These are phyloP conservation scores for Graphium sp. DNA, from an alignment of 2,329 filamentous ascomycete genomes.

Conservation along the genomic window DNA sequence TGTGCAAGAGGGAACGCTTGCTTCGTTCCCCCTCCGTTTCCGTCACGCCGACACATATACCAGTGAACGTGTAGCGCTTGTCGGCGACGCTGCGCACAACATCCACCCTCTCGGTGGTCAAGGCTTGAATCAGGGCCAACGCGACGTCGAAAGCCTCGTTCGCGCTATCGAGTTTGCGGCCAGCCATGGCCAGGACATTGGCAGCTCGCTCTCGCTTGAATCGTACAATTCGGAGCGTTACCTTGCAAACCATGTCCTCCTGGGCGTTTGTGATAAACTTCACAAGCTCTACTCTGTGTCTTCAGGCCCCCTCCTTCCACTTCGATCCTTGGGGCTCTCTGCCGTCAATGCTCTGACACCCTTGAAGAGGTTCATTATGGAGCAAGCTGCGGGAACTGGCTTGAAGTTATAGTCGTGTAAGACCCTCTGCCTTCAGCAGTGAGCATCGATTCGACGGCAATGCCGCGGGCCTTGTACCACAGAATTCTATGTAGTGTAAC, in stretches of 20 bases:
- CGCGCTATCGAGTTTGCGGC: slow-evolving; percentile 62
- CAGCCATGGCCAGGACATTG: slow-evolving; percentile 73
- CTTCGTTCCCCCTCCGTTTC: slow-evolving; percentile 81
- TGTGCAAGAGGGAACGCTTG: slow-evolving; percentile 65
- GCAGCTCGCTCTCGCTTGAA: slow-evolving; percentile 62
- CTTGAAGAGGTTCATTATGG: slow-evolving; percentile 79
- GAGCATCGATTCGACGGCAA: too few species aligned
- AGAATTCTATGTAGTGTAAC: slow-evolving; percentile 1
- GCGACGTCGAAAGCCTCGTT: slow-evolving; percentile 67
- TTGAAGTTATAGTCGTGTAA: slow-evolving; percentile 27
- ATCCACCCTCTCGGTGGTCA: slow-evolving; percentile 90
- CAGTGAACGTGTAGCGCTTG: slow-evolving; percentile 73
- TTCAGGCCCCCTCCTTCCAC: slow-evolving; percentile 61
- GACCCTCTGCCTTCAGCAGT: too few species aligned
- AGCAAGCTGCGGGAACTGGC: slow-evolving; percentile 41
- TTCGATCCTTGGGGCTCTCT: slow-evolving; percentile 60
- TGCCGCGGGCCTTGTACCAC: too few species aligned
- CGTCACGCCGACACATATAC: slow-evolving; percentile 91
- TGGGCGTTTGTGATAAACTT: slow-evolving; percentile 74
- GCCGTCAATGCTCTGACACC: slow-evolving; percentile 59
- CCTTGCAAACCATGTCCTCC: slow-evolving; percentile 60
- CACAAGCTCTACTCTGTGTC: slow-evolving; percentile 82
- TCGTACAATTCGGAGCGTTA: slow-evolving; percentile 70
- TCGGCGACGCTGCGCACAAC: slow-evolving; percentile 91
- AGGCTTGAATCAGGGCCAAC: slow-evolving; percentile 85